These are phyloP conservation scores for Annulohypoxylon bovei DNA, from an alignment of 495 filamentous ascomycete species.

Conservation along the genomic window DNA sequence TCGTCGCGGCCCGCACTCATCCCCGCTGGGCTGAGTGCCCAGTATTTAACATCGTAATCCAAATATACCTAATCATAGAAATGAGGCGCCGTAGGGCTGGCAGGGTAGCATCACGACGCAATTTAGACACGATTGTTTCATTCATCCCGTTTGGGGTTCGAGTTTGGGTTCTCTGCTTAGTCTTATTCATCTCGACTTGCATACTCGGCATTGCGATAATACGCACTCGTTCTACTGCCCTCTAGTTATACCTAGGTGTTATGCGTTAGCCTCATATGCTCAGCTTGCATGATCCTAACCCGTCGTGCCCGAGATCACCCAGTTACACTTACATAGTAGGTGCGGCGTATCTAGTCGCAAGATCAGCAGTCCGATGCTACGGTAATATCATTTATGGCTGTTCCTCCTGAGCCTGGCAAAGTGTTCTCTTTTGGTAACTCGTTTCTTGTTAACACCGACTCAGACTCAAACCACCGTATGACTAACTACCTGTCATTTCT, in stretches of 20 bases:
- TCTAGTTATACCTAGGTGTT: slow-evolving; percentile 2
- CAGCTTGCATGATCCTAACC: slow-evolving; percentile 20
- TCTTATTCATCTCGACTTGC: slow-evolving; percentile 6
- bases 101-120: background rate
- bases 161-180: background rate
- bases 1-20: background rate
- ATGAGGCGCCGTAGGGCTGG: background rate
- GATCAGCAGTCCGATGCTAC: slow-evolving; percentile 29
- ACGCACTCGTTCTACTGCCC: background rate
- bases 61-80: background rate
- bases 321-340: slow-evolving; percentile 8
- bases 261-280: slow-evolving; percentile 12
- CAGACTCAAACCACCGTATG: slow-evolving; percentile 10
- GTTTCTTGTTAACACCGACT: background rate
- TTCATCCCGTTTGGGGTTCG: background rate
- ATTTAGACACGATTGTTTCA: slow-evolving; percentile 1
- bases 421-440: slow-evolving; percentile 12
- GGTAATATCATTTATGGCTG: slow-evolving; percentile 14
- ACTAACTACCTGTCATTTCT: slow-evolving; percentile 4
- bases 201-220: slow-evolving; percentile 1
- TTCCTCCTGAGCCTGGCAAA: slow-evolving; percentile 11
- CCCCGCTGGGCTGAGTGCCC: slow-evolving; percentile 1
- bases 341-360: slow-evolving; percentile 21
- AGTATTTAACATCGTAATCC: background rate
- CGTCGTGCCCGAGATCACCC: slow-evolving; percentile 13